phyloP scores from a whole-genome alignment of 1,284 basidiomycete species.

The Heliocybe sulcata region DNA sequence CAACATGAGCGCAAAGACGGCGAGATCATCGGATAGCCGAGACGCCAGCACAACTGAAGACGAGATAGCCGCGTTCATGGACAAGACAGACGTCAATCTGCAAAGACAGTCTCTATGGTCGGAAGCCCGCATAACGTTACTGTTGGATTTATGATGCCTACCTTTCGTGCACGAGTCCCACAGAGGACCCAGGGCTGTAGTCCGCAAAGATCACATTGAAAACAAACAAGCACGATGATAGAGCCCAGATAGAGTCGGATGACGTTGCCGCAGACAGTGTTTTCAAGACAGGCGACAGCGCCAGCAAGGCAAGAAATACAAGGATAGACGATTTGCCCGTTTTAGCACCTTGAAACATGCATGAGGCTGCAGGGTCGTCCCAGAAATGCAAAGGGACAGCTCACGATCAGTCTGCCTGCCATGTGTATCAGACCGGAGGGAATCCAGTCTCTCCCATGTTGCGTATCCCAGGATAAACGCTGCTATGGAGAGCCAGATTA shows the following conservation, averaged over 20 bases:
- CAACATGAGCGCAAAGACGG: conserved; percentile 88
- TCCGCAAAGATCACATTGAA: conserved; percentile 63
- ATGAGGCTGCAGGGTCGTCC: not conserved
- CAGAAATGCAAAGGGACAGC: not conserved
- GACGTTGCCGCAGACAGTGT: conserved; percentile 94
- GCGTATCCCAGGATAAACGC: conserved; percentile 56
- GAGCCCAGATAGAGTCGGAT: conserved; percentile 94
- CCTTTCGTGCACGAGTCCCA: conserved; percentile 30
- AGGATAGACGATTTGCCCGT: conserved; percentile 71
- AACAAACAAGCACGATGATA: conserved; percentile 63
- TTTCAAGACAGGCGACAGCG: conserved; percentile 85
- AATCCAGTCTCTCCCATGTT: conserved; percentile 54
- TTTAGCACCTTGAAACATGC: conserved; percentile 46
- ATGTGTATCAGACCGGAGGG: conserved; percentile 5
- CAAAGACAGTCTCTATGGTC: not conserved
- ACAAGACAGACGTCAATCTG: conserved; percentile 84
- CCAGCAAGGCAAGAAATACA: conserved; percentile 83
- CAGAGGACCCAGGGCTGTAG: conserved; percentile 36
- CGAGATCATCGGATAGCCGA: conserved; percentile 73
- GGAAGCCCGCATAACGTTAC: not conserved
- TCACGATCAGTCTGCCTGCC: not conserved
- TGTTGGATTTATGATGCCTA: conserved; percentile 10
- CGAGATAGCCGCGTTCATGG: conserved; percentile 92
- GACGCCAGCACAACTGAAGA: conserved; percentile 94
- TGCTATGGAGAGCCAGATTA: conserved; percentile 60